phyloP scores from a whole-genome alignment of 2,329 filamentous ascomycete genomes.

The Botrytis paeoniae region DNA sequence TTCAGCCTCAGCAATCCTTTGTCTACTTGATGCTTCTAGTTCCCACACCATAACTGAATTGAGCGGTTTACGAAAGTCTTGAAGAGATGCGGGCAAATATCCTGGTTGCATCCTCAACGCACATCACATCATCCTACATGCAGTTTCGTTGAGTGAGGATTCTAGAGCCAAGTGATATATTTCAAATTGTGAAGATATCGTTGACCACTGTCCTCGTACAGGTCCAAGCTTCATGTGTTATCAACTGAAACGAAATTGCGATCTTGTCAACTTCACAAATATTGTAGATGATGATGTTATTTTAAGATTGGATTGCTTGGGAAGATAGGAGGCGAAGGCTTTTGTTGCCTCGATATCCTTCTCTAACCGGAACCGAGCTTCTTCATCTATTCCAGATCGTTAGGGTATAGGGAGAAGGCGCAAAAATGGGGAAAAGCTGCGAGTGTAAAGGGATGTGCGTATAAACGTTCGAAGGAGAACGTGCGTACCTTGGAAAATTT shows the following conservation, averaged over 20 bases:
- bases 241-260: slow-evolving; percentile 13
- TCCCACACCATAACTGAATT: neutral
- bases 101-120: slow-evolving; percentile 3
- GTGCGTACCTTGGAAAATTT: neutral
- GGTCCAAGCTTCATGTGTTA: slow-evolving; percentile 15
- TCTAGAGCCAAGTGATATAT: neutral
- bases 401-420: neutral
- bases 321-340: neutral
- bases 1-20: slow-evolving; percentile 1
- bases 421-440: neutral
- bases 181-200: neutral
- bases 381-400: neutral
- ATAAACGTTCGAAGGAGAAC: slow-evolving; percentile 6
- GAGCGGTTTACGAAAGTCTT: neutral
- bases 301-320: neutral
- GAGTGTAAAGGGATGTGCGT: slow-evolving; percentile 15
- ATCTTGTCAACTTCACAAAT: neutral
- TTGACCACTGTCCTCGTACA: neutral
- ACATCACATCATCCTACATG: neutral
- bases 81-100: neutral
- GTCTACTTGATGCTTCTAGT: neutral
- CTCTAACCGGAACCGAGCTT: neutral
- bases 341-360: neutral
- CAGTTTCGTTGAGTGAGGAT: neutral
- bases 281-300: neutral